Base-by-base conservation (phyloP, 768 basidiomycete species). In the Phlegmacium glaucopus region DNA sequence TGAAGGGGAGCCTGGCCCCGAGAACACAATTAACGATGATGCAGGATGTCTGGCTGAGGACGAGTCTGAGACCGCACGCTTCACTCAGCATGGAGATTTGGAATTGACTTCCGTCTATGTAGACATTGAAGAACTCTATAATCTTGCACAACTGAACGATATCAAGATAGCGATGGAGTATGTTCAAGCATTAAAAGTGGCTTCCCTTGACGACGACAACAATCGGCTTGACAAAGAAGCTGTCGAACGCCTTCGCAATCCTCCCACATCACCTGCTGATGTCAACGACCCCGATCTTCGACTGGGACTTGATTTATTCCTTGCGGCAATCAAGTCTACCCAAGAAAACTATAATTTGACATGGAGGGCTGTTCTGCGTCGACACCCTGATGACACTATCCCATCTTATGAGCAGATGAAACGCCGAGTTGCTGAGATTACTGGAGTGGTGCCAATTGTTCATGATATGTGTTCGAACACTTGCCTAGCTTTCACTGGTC, bases 391-490 rank as follows among this genome's bases (percentile, higher is more conserved):
- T 1, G 29, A 18, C 9, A 9, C 30, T 4, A 29, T 62, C 9
- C 55, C 58, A 17, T 54, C 53, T 1, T 54, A 48, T 16, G 3
- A 42, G 51, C 27, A 44, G 47, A 38, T 57, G 17, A 53, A 51
- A 46, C 45, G 38, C 26, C 42, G 30, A 12, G 45, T 58, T 34
- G 28, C 27, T 7, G 35, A 64, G 4, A 34, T 68, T 6, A 69
- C 57, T 26, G 67, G 74, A 0, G 49, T 76, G 2, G 22, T 45
- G 4, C 43, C 64, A 0, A 48, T 75, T 12, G 36, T 57, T 1
- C 22, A 59, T 11, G 59, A 73, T 42, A 74, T 75, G 74, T 76
- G 73, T 37, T 41, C 50, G 0, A 64, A 74, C 13, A 57, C 60
- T 0, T 77, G 72, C 45, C 32, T 67, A 1, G 68, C 63, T 0